phyloP scores from a whole-genome alignment of 1,284 basidiomycete genomes.

The Vanrija humicola region DNA sequence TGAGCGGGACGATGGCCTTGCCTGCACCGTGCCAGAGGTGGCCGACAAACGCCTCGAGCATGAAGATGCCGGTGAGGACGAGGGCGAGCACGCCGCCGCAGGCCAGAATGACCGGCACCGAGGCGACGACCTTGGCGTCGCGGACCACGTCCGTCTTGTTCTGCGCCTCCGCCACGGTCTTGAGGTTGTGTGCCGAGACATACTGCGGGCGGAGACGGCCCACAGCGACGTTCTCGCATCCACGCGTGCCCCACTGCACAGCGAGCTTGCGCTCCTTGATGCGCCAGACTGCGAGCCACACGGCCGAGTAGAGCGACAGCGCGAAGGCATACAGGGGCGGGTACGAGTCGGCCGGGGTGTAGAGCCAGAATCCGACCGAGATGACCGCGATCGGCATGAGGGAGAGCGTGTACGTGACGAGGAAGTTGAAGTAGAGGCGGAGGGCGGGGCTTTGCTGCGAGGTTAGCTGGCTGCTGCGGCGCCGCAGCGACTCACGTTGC shows the following conservation, averaged over 20 bases:
- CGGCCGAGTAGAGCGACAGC: conserved; percentile 71
- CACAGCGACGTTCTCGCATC: conserved; percentile 62
- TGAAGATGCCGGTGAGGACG: conserved; percentile 72
- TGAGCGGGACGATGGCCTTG: conserved; percentile 68
- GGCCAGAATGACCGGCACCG: conserved; percentile 70
- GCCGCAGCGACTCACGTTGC: conserved; percentile 23
- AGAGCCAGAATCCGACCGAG: conserved; percentile 43
- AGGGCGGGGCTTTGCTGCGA: conserved; percentile 80
- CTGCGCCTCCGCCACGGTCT: conserved; percentile 29
- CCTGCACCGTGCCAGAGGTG: conserved; percentile 82
- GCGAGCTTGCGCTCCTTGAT: conserved; percentile 74
- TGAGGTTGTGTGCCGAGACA: conserved; percentile 45
- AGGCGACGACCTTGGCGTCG: conserved; percentile 69
- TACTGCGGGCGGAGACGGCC: conserved; percentile 71
- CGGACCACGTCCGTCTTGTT: conserved; percentile 26
- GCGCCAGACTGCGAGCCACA: conserved; percentile 87
- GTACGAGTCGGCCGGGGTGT: conserved; percentile 59
- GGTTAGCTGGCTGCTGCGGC: not conserved
- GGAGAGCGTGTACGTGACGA: conserved; percentile 74
- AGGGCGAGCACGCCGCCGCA: conserved; percentile 69
- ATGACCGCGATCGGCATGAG: conserved; percentile 57
- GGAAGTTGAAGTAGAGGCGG: conserved; percentile 87
- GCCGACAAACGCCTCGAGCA: conserved; percentile 82
- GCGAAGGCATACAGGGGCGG: conserved; percentile 72
- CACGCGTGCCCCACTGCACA: conserved; percentile 72